A percentile compares a stretch with the other conserved stretches of the same genome.
Evolutionary conservation across 2,329 filamentous ascomycete genomes (phyloP).

Genomic region (Paecilomyces dactylethromorphus): DNA sequence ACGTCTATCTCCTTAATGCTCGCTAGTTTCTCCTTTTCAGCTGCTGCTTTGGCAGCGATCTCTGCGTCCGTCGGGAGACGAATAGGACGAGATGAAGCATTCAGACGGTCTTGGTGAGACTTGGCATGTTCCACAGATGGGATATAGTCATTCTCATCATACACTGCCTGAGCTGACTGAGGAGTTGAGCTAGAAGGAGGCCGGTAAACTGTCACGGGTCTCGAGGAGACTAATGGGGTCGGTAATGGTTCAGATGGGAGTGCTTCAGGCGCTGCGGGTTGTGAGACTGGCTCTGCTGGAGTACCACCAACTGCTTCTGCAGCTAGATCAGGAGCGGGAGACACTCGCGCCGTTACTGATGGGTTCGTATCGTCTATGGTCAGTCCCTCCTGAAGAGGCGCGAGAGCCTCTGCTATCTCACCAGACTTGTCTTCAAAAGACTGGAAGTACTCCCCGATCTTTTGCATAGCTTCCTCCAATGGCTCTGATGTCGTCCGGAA

Average conservation of each 20-base stretch:
- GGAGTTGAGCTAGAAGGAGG: conserved; percentile 71
- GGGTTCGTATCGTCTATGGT: conserved; percentile 1
- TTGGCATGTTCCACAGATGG: conserved; percentile 81
- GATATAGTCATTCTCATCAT: conserved; percentile 69
- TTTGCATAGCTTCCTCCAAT: conserved; percentile 74
- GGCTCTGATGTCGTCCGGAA: conserved; percentile 73
- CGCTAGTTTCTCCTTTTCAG: conserved; percentile 59
- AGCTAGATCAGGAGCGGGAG: conserved; percentile 9
- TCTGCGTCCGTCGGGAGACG: conserved; percentile 79
- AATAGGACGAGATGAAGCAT: conserved; percentile 69
- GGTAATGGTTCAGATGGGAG: conserved; percentile 15
- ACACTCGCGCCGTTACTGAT: conserved; percentile 7
- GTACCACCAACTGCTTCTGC: conserved; percentile 7
- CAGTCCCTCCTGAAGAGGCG: neutral
- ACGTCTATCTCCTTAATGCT: conserved; percentile 64
- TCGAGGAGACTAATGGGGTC: conserved; percentile 34
- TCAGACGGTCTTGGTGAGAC: conserved; percentile 68
- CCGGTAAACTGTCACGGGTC: conserved; percentile 62
- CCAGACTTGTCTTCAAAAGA: conserved; percentile 27
- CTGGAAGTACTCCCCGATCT: conserved; percentile 72
- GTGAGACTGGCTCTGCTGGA: neutral
- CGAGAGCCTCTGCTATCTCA: conserved; percentile 11
- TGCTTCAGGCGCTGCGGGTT: conserved; percentile 1
- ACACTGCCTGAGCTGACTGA: conserved; percentile 60
- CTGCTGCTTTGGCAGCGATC: conserved; percentile 61